Evolutionary conservation across 2,329 filamentous ascomycete species (phyloP), one percentile per base, ranked within the genome.

Genomic region (Fusarium poae): DNA sequence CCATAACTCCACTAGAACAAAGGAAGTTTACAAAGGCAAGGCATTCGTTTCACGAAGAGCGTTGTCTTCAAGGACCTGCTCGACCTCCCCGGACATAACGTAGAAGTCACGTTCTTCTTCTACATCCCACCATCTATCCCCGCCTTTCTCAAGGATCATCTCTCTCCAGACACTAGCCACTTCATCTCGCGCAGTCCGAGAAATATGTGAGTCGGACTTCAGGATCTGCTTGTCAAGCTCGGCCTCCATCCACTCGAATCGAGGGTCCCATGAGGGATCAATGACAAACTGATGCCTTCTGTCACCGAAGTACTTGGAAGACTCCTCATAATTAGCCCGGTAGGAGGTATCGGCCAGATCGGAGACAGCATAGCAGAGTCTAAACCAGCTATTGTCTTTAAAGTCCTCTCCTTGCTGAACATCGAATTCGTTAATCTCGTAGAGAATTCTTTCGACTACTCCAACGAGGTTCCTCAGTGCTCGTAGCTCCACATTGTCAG

Each of bases 231-330:
- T 3, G 3, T 37, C 7, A 5, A 43, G 10, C 4, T 46, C 51
- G 18, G 35, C 23, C 21, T 42, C 49, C 5, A 60, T 43, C 65
- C 65, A 68, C 20, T 67, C 39, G 7, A 48, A 7, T 4, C 59
- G 53, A 45, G 65, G 64, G 9, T 68, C 65, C 54, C 55, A 68
- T 5, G 20, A 18, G 5, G 25, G 18, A 3, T 37, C 40, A 4
- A 67, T 39, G 3, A 21, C 13, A 6, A 68, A 65, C 5, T 49
- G 49, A 39, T 67, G 65, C 34, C 58, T 25, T 51, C 51, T 40
- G 6, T 53, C 34, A 1, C 52, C 49, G 15, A n/a, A 13, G 10
- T 42, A 7, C 3, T 32, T 27, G 7, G 37, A 29, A 1, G 35
- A 39, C 7, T 39, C 16, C 2, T 37, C 20, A 7, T 21, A 23